These are phyloP conservation scores for Fusarium mexicanum DNA, from an alignment of 2,329 filamentous ascomycete genomes.

Conservation along the genomic window DNA sequence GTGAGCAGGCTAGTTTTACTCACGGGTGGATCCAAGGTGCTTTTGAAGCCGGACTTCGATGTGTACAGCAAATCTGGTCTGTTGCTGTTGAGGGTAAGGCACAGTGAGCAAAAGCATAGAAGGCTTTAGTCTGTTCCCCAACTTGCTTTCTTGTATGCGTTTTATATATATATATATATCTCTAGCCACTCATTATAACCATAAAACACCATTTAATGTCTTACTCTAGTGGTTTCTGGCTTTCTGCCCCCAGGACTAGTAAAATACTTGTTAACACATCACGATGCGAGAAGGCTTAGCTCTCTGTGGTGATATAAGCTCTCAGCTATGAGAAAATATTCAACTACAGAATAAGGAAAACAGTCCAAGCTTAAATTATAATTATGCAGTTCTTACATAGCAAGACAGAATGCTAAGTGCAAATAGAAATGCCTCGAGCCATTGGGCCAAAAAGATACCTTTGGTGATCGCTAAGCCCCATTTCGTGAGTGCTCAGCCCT, in stretches of 20 bases:
- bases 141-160: too few relatives aligned
- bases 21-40: not conserved
- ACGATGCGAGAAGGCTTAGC: too few relatives aligned
- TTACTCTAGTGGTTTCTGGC: too few relatives aligned
- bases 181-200: too few relatives aligned
- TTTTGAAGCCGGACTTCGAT: not conserved
- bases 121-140: too few relatives aligned
- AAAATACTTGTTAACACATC: too few relatives aligned
- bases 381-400: not conserved
- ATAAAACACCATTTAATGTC: accelerated
- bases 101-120: not conserved
- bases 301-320: too few relatives aligned
- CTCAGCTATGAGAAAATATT: not conserved
- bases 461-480: not conserved
- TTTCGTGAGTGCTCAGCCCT: not conserved
- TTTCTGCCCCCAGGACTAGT: too few relatives aligned
- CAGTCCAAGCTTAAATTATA: not conserved
- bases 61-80: not conserved
- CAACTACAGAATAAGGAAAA: not conserved
- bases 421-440: not conserved
- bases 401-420: not conserved
- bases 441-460: not conserved
- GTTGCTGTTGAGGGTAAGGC: not conserved
- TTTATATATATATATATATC: too few relatives aligned
- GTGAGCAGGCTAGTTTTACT: slow-evolving; percentile 1